Evolutionary conservation across 345 rosid genomes (phyloP).

Genomic region (Camelina hispida): DNA sequence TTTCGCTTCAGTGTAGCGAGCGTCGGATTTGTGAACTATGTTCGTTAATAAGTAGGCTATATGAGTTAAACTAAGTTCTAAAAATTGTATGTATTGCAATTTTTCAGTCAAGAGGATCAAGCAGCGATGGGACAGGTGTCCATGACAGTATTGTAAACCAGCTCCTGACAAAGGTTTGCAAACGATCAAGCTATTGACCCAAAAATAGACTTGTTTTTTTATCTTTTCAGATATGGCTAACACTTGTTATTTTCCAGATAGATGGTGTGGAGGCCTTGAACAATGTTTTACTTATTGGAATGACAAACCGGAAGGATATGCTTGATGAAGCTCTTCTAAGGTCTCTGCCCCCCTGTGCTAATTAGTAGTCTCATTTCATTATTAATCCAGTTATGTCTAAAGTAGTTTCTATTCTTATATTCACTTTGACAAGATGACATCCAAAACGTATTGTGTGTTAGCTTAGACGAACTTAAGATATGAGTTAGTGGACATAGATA

Average conservation of each 20-base stretch:
- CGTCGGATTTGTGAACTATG: no score
- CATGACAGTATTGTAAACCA: conserved; percentile 93
- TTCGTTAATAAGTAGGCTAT: no score
- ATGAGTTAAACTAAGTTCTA: no score
- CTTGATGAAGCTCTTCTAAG: conserved; percentile 97
- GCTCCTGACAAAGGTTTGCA: conserved; percentile 85
- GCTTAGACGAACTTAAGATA: not conserved
- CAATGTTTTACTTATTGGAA: conserved; percentile 93
- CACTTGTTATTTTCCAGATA: conserved; percentile 54
- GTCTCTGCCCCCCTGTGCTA: conserved; percentile 45
- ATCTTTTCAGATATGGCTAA: conserved; percentile 3
- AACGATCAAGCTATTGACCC: conserved; percentile 11
- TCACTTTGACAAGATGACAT: no score
- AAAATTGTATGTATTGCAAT: not conserved
- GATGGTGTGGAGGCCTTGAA: conserved; percentile 96
- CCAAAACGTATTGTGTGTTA: no score
- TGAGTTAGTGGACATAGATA: not conserved
- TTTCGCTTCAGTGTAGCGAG: no score
- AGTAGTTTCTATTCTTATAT: no score
- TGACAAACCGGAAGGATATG: conserved; percentile 94
- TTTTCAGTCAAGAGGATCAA: conserved; percentile 85
- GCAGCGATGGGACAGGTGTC: conserved; percentile 90
- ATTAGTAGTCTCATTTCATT: not conserved
- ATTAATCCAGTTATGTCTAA: not conserved
- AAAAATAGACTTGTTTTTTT: no score